Evolutionary conservation across 1,284 basidiomycete species (phyloP).

Genomic region (Mycena citricolor): DNA sequence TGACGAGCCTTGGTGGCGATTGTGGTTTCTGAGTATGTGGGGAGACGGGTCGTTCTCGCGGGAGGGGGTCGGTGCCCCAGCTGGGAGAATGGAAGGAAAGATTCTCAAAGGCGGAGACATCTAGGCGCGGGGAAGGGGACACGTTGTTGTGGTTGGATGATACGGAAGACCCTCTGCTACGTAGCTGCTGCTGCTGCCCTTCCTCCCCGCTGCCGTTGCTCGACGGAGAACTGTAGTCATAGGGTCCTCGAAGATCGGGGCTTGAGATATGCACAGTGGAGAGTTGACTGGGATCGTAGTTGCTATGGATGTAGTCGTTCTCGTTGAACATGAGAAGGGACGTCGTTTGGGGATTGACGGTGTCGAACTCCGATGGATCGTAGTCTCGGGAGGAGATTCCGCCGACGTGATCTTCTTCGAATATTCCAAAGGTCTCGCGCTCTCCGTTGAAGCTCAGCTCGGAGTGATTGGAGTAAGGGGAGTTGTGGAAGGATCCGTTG

Average conservation of each 20-base stretch:
- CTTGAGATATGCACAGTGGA: slow-evolving; percentile 24
- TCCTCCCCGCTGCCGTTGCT: slow-evolving; percentile 49
- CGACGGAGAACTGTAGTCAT: slow-evolving; percentile 66
- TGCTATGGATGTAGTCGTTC: slow-evolving; percentile 45
- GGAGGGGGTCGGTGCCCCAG: slow-evolving; percentile 52
- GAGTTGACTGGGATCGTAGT: slow-evolving; percentile 32
- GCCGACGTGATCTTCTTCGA: slow-evolving; percentile 38
- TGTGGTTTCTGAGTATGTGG: slow-evolving; percentile 52
- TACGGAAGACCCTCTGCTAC: slow-evolving; percentile 33
- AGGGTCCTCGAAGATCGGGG: slow-evolving; percentile 12
- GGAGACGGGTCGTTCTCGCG: slow-evolving; percentile 41
- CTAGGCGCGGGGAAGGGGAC: slow-evolving; percentile 22
- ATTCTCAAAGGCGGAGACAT: slow-evolving; percentile 46
- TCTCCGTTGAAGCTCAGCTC: slow-evolving; percentile 59
- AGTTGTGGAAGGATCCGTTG: slow-evolving; percentile 52
- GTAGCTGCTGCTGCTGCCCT: slow-evolving; percentile 44
- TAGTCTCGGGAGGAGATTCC: slow-evolving; percentile 43
- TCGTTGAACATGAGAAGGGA: slow-evolving; percentile 59
- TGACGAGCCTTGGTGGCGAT: slow-evolving; percentile 68
- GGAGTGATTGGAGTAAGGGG: slow-evolving; percentile 64
- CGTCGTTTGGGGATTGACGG: slow-evolving; percentile 45
- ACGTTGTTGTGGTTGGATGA: slow-evolving; percentile 20
- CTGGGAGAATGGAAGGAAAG: slow-evolving; percentile 63
- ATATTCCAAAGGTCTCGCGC: slow-evolving; percentile 42
- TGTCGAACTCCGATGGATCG: slow-evolving; percentile 69